phyloP scores from a whole-genome alignment of 805 yeast species.

The Kazachstania psychrophila region DNA sequence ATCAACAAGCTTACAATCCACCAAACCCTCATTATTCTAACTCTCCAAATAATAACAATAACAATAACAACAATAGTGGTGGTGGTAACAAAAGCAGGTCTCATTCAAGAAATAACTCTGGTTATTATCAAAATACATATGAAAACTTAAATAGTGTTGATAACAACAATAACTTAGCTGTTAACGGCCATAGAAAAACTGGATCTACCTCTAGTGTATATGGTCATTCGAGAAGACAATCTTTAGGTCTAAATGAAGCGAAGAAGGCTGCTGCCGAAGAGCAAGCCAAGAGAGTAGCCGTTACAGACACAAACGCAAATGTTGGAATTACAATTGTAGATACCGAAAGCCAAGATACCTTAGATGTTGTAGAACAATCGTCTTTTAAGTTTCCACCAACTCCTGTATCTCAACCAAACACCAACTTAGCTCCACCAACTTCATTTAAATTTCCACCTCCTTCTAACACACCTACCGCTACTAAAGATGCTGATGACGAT shows the following conservation, averaged over 20 bases:
- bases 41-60: conserved; percentile 6
- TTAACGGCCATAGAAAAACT: conserved; percentile 38
- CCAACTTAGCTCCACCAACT: conserved; percentile 36
- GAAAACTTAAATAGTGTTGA: conserved; percentile 1
- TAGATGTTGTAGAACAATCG: conserved; percentile 11
- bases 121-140: conserved; percentile 19
- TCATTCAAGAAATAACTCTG: conserved; percentile 31
- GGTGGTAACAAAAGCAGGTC: conserved; percentile 25
- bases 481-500: conserved; percentile 21
- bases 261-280: conserved; percentile 93
- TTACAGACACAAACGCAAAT: conserved; percentile 4
- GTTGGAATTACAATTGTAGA: conserved; percentile 13
- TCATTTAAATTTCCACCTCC: conserved; percentile 59
- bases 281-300: conserved; percentile 53
- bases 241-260: conserved; percentile 85
- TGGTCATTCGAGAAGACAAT: conserved; percentile 88
- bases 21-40: conserved; percentile 25
- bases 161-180: conserved; percentile 7
- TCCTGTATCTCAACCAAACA: conserved; percentile 12
- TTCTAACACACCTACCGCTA: conserved; percentile 2
- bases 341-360: conserved; percentile 3
- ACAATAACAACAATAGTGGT: conserved; percentile 3
- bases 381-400: conserved; percentile 30
- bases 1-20: conserved; percentile 10
- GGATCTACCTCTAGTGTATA: conserved; percentile 38